phyloP scores from a whole-genome alignment of 257 asterid species.

The Fraxinus anomala region DNA sequence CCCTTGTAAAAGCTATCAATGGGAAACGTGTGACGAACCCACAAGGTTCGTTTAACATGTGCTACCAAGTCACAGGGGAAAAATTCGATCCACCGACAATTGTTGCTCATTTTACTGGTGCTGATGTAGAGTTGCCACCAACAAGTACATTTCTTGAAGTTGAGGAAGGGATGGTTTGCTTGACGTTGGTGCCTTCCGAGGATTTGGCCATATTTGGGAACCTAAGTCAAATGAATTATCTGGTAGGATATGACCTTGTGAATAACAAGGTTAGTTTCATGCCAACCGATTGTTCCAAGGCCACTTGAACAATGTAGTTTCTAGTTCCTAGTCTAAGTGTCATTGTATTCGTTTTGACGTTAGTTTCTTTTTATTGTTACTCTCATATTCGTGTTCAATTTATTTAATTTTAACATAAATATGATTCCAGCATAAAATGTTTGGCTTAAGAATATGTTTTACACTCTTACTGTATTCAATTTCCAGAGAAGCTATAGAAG shows the following conservation, averaged over 20 bases:
- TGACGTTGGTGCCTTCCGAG: slow-evolving; percentile 34
- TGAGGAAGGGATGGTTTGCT: slow-evolving; percentile 38
- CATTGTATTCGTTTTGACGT: background rate
- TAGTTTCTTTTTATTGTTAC: background rate
- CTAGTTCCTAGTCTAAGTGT: background rate
- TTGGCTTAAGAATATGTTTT: too few relatives aligned
- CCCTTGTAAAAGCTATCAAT: slow-evolving; percentile 8
- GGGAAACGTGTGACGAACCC: slow-evolving; percentile 20
- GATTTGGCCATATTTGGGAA: slow-evolving; percentile 47
- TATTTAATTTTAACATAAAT: too few relatives aligned
- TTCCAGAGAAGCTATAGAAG: too few relatives aligned
- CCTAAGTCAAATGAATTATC: slow-evolving; percentile 44
- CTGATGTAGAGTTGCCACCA: slow-evolving; percentile 42
- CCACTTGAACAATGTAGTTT: slow-evolving; percentile 1
- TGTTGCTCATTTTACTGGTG: slow-evolving; percentile 45
- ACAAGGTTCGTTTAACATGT: slow-evolving; percentile 24
- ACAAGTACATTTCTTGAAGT: slow-evolving; percentile 41
- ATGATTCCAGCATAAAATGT: too few relatives aligned
- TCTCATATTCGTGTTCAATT: too few relatives aligned
- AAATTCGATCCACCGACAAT: slow-evolving; percentile 27
- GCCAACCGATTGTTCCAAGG: slow-evolving; percentile 47
- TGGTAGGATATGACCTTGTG: slow-evolving; percentile 58
- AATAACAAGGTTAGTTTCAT: slow-evolving; percentile 33
- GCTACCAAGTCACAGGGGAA: slow-evolving; percentile 23
- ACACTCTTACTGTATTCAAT: too few relatives aligned